These are phyloP conservation scores for Pythium phragmiticola DNA, from an alignment of 352 stramenopile species.

Conservation along the genomic window DNA sequence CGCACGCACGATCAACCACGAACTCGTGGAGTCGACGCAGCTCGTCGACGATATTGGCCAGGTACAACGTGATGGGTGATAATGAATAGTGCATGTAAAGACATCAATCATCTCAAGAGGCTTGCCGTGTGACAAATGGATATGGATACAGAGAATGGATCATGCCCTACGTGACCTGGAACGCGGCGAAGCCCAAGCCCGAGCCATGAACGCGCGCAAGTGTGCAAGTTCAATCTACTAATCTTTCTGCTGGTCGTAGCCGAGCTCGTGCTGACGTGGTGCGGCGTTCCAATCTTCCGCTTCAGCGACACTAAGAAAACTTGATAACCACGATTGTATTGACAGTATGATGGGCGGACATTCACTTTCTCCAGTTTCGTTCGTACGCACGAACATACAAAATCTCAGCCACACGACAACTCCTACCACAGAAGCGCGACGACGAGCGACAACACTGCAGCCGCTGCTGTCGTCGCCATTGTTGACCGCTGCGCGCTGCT, in stretches of 20 bases:
- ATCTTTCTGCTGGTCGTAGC: constrained; percentile 62
- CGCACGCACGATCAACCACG: constrained; percentile 72
- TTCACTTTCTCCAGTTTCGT: not conserved
- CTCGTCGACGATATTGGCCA: constrained; percentile 73
- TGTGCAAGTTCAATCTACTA: constrained; percentile 73
- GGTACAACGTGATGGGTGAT: constrained; percentile 31
- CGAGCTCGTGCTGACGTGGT: constrained; percentile 18
- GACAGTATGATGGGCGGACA: not conserved
- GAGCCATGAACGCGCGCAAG: constrained; percentile 68
- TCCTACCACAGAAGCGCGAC: constrained; percentile 15
- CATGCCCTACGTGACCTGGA: constrained; percentile 36
- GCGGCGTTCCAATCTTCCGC: constrained; percentile 4
- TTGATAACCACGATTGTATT: not conserved
- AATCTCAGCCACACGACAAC: not conserved
- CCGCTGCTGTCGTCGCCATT: constrained; percentile 15
- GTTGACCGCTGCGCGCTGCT: constrained; percentile 16
- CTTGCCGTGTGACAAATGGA: not conserved
- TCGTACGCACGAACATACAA: constrained; percentile 1
- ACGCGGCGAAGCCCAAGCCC: constrained; percentile 52
- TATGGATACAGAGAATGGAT: constrained; percentile 50
- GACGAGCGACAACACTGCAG: constrained; percentile 12
- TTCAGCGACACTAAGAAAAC: not conserved
- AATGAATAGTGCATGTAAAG: not conserved
- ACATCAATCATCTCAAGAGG: not conserved
- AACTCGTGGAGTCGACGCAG: constrained; percentile 72